Base-by-base conservation (phyloP, 495 filamentous ascomycete species). In the Mycothermus thermophilus region DNA sequence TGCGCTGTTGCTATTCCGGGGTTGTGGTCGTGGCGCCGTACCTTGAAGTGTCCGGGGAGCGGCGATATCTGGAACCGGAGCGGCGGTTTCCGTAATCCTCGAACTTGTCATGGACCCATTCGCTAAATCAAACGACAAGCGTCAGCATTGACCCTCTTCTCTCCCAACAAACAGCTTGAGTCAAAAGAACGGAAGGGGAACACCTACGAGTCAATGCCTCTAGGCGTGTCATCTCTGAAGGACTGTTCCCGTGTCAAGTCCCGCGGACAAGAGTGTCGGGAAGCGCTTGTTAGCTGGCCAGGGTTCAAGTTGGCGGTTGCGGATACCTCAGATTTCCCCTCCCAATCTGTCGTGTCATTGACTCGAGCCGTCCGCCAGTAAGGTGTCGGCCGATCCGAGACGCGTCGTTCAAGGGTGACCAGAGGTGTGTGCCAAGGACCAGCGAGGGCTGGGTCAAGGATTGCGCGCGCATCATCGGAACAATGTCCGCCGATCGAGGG, bases 101-200 rank as follows among this genome's bases (percentile, higher is more conserved):
- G 47, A 72, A 93, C 50, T 75, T 80, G 59, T 93, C 84, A 51
- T 93, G 84, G 42, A 88, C 79, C 85, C 85, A 92, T 54, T 93
- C 84, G 41, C 82, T 92, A 43, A 25, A 24, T 37, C 20, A 30
- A n/a, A n/a, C n/a, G n/a, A n/a, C n/a, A n/a, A n/a, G 5, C 27
- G 11, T 32, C 22, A 25, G 22, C 22, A 11, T 25, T 11, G 22
- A 25, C 6, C 22, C 6, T n/a, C n/a, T n/a, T n/a, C n/a, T n/a
- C n/a, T n/a, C n/a, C n/a, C n/a, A n/a, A n/a, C n/a, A n/a, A n/a
- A n/a, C n/a, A n/a, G n/a, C n/a, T n/a, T n/a, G n/a, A n/a, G n/a
- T n/a, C n/a, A n/a, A n/a, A n/a, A n/a, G n/a, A n/a, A n/a, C n/a
- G n/a, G n/a, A n/a, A n/a, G n/a, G 23, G 15, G 30, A 27, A 29